Evolutionary conservation across 2,329 filamentous ascomycete species (phyloP).

Genomic region (Septoria linicola): DNA sequence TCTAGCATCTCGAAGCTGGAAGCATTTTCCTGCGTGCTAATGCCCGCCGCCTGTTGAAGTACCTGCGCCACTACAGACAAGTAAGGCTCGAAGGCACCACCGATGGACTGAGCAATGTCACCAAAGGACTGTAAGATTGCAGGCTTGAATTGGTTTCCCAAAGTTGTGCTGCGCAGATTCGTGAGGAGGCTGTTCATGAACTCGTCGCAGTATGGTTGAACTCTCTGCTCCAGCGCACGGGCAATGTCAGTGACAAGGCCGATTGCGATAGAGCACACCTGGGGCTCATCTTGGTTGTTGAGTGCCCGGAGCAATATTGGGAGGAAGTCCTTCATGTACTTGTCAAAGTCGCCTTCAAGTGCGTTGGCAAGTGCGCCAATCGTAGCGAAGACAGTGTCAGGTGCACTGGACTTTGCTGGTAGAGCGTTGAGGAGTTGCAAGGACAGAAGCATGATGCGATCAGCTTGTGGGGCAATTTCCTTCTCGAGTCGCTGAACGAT

Average conservation of each 20-base stretch:
- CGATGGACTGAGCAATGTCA: conserved; percentile 93
- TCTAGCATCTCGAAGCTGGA: conserved; percentile 89
- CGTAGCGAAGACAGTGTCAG: conserved; percentile 88
- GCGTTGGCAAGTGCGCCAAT: conserved; percentile 90
- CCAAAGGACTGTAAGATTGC: conserved; percentile 97
- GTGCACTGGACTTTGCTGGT: conserved; percentile 85
- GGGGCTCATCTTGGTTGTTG: conserved; percentile 91
- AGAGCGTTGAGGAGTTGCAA: conserved; percentile 77
- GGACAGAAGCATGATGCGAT: conserved; percentile 88
- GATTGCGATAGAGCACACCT: conserved; percentile 94
- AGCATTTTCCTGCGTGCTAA: conserved; percentile 62
- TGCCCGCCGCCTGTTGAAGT: conserved; percentile 84
- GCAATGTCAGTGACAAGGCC: conserved; percentile 96
- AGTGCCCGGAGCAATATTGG: conserved; percentile 93
- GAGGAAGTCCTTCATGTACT: conserved; percentile 95
- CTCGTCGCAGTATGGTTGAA: conserved; percentile 91
- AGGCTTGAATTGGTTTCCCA: conserved; percentile 96
- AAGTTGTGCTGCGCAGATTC: conserved; percentile 80
- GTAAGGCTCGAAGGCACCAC: conserved; percentile 88
- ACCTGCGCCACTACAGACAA: conserved; percentile 89
- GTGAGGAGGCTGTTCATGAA: conserved; percentile 98
- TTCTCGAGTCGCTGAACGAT: conserved; percentile 89
- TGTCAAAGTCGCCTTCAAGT: conserved; percentile 86
- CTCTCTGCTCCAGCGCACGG: conserved; percentile 81
- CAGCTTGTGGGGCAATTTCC: conserved; percentile 84